Base-by-base conservation (phyloP, 495 filamentous ascomycete genomes). In the Penicillium tannophilum region DNA sequence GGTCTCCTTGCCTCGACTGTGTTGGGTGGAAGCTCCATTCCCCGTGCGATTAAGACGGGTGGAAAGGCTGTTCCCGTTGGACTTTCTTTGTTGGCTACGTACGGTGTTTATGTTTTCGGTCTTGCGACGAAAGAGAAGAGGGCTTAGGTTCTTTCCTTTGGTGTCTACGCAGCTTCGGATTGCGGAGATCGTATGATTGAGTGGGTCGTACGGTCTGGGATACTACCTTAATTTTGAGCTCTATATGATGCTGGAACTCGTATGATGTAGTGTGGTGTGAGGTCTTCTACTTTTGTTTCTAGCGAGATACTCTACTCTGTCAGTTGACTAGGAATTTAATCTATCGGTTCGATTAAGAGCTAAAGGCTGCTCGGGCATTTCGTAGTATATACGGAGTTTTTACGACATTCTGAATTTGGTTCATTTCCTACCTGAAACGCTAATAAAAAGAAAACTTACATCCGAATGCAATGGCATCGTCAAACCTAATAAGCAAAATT, bases 21-120 rank as follows among this genome's bases (percentile, higher is more conserved):
- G 19, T 79, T 98, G 50, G 92, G 89, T 7, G 92, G 91, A 2
- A 85, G 86, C 36, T 89, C 89, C 6, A 82, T 97, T 51, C 94
- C 94, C 12, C 80, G 95, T 45, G 95, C 91, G 8, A 84, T 98
- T 54, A 87, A 84, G 73, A 82, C 86, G 49, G 60, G 68, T 11
- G 77, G 78, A 63, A 96, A 96, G 82, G 85, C 88, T 2, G 81
- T 97, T 58, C 92, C 92, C 12, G 73, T 86, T 50, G 83, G 84
- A 19, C 72, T 97, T 68, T 90, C 88, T 64, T 51, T 88, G 60
- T 63, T 90, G 56, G 85, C 79, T 54, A 70, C 82, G 49, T 84
- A 84, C 69, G 89, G 89, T 65, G 75, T 89, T 74, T 75, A 87
- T 60, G 79, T 88, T 70, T 88, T 89, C 76, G 88, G 86, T 69